Base-by-base conservation (phyloP, 2,329 filamentous ascomycete genomes). In the Alternaria sp. region DNA sequence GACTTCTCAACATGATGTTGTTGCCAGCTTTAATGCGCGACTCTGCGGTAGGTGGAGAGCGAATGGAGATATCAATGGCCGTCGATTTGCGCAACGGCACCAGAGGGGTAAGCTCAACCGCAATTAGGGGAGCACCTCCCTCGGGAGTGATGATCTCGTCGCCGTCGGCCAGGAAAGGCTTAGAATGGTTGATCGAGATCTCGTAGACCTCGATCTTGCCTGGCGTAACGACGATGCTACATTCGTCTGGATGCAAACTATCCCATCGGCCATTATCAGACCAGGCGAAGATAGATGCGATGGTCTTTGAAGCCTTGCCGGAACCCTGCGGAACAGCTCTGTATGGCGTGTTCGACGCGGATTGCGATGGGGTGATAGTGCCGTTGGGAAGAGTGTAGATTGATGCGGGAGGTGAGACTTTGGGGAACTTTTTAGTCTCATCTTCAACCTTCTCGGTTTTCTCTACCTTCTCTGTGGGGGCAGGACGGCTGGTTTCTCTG, bases 51-150 rank as follows among this genome's bases (percentile, higher is more conserved):
- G 94, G 91, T 1, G 92, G 92, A 7, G 94, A 97, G 51, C 93
- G 91, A 65, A 99, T 92, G 66, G 96, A 95, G 54, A 99, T 92
- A 76, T 99, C 95, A 32, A 99, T 87, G 4, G 91, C 92, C 22
- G 93, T 99, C 70, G 94, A 95, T 72, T 94, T 91, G 64, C 94
- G 88, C 62, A 98, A 89, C 67, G 94, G 91, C 7, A 98, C 94
- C 38, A 97, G 83, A 0, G 95, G 95, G 0, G 94, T 98, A 42
- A 99, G 87, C 73, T 97, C 93, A 34, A 97, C 86, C 6, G 90
- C 91, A 61, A 89, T 79, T 32, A 89, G 79, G 32, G 87, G 88
- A 57, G 82, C 81, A 65, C 73, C 70, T 63, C 67, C 64, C 65
- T 71, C 67, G 59, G 77, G 64, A 47, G 71, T 68, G 61, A 75